Evolutionary conservation across 129 eudicot species (phyloP).

Genomic region (Rutidosis leptorrhynchoides): DNA sequence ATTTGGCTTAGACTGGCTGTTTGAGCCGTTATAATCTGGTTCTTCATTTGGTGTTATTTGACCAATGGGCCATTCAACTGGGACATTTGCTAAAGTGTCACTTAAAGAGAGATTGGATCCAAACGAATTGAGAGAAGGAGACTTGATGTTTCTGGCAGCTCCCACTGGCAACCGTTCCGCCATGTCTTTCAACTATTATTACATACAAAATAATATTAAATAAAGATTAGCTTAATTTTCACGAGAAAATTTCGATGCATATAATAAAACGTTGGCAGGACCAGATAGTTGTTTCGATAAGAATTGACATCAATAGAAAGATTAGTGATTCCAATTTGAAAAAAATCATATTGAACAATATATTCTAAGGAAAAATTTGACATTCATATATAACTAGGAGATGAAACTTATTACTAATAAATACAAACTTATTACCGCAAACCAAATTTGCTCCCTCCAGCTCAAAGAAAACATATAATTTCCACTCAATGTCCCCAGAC

Average conservation of each 20-base stretch:
- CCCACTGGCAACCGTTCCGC: conserved; percentile 97
- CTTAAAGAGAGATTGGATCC: conserved; percentile 41
- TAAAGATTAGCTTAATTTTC: conserved; percentile 4
- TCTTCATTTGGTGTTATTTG: conserved; percentile 43
- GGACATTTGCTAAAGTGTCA: conserved; percentile 43
- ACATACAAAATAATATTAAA: conserved; percentile 20
- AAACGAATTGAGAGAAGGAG: conserved; percentile 54
- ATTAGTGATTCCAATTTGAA: background rate
- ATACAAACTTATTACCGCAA: background rate
- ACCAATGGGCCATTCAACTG: conserved; percentile 45
- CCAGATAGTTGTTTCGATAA: background rate
- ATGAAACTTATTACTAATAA: background rate
- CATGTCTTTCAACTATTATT: conserved; percentile 82
- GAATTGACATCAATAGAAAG: background rate
- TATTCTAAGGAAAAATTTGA: background rate
- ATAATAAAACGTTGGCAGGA: background rate
- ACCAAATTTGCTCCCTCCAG: conserved; percentile 4
- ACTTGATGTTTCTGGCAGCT: conserved; percentile 57
- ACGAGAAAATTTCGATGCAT: background rate
- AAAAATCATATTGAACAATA: background rate
- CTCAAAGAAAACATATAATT: background rate
- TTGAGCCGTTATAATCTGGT: conserved; percentile 55
- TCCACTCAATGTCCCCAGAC: no score
- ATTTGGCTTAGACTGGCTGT: conserved; percentile 43
- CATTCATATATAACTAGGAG: background rate